phyloP scores from a whole-genome alignment of 768 basidiomycete species.

The Termitomyces sp. region DNA sequence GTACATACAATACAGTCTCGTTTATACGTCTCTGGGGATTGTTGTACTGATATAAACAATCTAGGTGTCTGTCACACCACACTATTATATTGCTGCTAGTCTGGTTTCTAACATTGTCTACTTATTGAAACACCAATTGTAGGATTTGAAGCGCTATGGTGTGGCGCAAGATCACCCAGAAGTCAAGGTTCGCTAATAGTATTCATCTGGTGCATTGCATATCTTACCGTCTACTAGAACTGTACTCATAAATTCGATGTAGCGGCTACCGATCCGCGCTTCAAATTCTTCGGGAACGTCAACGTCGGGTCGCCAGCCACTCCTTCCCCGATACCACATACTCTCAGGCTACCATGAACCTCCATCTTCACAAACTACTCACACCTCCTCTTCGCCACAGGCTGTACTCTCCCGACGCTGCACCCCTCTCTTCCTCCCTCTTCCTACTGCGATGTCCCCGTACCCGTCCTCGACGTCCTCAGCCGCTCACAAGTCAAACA shows the following conservation, averaged over 20 bases:
- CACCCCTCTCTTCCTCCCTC: conserved; percentile 50
- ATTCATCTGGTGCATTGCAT: background rate
- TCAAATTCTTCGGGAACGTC: conserved; percentile 91
- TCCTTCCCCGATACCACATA: conserved; percentile 39
- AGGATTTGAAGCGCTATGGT: too few species aligned
- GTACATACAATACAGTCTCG: too few species aligned
- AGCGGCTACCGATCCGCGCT: conserved; percentile 70
- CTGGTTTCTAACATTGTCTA: too few species aligned
- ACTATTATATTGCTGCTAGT: too few species aligned
- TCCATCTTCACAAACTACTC: conserved; percentile 70
- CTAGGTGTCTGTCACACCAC: too few species aligned
- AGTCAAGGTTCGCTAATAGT: conserved; percentile 64
- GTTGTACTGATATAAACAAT: too few species aligned
- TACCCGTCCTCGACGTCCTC: conserved; percentile 65
- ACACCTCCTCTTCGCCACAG: conserved; percentile 82
- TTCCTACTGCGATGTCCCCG: conserved; percentile 65
- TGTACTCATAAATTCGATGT: conserved; percentile 93
- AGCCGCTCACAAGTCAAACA: conserved; percentile 56
- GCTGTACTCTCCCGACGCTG: conserved; percentile 62
- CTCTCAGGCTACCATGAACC: conserved; percentile 51
- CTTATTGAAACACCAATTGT: too few species aligned
- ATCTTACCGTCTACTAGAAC: conserved; percentile 48
- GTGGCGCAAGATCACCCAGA: too few species aligned
- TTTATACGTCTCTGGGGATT: too few species aligned
- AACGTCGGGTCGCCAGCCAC: conserved; percentile 37